Conservation (phyloP, 129 eudicot genomes). For the Cynara cardunculus region DNA sequence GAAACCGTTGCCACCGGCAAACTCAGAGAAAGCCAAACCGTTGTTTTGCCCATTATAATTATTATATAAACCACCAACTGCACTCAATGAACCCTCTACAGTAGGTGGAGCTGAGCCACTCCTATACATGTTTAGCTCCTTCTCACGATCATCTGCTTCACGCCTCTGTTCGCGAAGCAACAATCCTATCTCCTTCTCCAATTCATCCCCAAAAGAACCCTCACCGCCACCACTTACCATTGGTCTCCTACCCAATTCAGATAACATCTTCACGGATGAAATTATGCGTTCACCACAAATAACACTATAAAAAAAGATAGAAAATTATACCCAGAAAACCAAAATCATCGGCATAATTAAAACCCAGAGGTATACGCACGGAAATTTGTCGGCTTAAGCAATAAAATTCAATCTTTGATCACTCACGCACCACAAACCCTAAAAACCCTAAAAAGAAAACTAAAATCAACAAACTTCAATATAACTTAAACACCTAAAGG, state of each 20-base stretch:
- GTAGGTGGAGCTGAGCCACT: slow-evolving; percentile 97
- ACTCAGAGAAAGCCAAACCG: slow-evolving; percentile 43
- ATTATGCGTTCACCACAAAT: not conserved
- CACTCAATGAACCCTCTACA: slow-evolving; percentile 79
- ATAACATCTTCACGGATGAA: slow-evolving; percentile 47
- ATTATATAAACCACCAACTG: slow-evolving; percentile 60
- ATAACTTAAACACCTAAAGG: slow-evolving; percentile 2
- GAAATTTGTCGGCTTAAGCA: not conserved
- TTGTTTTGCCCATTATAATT: slow-evolving; percentile 22
- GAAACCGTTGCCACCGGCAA: slow-evolving; percentile 58
- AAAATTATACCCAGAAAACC: slow-evolving; percentile 23
- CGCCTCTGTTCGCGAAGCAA: slow-evolving; percentile 62
- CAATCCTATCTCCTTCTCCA: slow-evolving; percentile 70
- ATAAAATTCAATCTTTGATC: slow-evolving; percentile 31
- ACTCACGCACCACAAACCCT: slow-evolving; percentile 23
- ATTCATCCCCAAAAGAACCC: slow-evolving; percentile 75
- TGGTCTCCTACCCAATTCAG: slow-evolving; percentile 77
- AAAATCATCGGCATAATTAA: not conserved
- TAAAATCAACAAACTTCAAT: slow-evolving; percentile 6
- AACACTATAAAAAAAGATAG: not conserved
- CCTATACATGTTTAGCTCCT: slow-evolving; percentile 65
- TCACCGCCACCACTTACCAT: slow-evolving; percentile 53
- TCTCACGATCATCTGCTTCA: slow-evolving; percentile 69
- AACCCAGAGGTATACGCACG: slow-evolving; percentile 3
- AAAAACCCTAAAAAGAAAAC: slow-evolving; percentile 15